A percentile compares a stretch with the other conserved stretches of the same genome.
Conservation (phyloP, 345 rosid genomes). For the Turnera subulata region DNA sequence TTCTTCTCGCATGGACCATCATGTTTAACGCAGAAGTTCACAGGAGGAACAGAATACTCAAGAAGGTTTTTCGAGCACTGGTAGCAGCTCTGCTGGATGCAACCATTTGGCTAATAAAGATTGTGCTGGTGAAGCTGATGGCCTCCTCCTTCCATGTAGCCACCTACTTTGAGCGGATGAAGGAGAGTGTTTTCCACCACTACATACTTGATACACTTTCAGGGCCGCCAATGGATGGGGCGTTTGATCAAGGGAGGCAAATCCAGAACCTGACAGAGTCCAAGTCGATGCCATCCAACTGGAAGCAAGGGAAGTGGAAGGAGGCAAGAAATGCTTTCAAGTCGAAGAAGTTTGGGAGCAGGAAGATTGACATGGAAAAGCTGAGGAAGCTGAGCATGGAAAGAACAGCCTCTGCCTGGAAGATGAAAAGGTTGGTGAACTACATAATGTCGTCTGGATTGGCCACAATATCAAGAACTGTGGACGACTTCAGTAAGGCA, state of each 20-base stretch:
- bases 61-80: conserved; percentile 56
- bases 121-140: conserved; percentile 60
- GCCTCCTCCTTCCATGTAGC: conserved; percentile 80
- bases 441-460: conserved; percentile 41
- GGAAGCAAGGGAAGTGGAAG: conserved; percentile 7
- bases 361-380: conserved; percentile 49
- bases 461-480: conserved; percentile 43
- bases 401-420: conserved; percentile 43
- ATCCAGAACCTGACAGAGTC: conserved; percentile 41
- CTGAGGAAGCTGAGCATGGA: conserved; percentile 38
- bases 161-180: conserved; percentile 80
- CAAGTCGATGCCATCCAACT: conserved; percentile 13
- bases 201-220: conserved; percentile 72
- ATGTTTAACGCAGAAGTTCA: conserved; percentile 43
- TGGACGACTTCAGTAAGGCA: conserved; percentile 38
- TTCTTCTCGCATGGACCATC: conserved; percentile 62
- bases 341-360: conserved; percentile 21
- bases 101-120: conserved; percentile 63
- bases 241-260: conserved; percentile 43
- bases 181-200: conserved; percentile 80
- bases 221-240: conserved; percentile 70
- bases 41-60: conserved; percentile 36
- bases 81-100: conserved; percentile 53
- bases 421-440: conserved; percentile 42
- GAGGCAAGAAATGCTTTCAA: neutral